phyloP scores from a whole-genome alignment of 176 grass and related monocot species.

The Themeda triandra region DNA sequence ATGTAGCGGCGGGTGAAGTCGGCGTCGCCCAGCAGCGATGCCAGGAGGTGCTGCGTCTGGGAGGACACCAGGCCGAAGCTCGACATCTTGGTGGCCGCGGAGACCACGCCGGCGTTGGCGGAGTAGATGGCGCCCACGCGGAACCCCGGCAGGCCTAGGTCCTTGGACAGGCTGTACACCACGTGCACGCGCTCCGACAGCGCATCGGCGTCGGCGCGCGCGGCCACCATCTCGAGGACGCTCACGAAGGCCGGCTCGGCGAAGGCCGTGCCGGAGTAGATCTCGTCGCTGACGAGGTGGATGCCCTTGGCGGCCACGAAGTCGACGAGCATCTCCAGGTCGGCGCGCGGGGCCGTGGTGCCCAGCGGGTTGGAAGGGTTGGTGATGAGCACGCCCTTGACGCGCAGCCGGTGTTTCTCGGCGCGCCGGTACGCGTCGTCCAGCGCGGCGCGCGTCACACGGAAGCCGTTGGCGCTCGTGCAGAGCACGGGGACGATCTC shows the following conservation, averaged over 20 bases:
- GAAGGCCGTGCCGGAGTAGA: conserved; percentile 86
- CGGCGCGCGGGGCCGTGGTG: conserved; percentile 43
- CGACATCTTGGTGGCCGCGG: conserved; percentile 95
- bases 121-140: conserved; percentile 93
- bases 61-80: conserved; percentile 94
- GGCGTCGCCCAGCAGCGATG: conserved; percentile 52
- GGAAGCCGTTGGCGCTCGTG: conserved; percentile 59
- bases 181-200: conserved; percentile 56
- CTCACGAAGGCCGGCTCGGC: conserved; percentile 61
- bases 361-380: conserved; percentile 97
- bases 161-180: conserved; percentile 93
- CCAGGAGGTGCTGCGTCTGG: conserved; percentile 86
- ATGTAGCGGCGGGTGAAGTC: conserved; percentile 58
- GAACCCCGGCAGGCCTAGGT: conserved; percentile 90
- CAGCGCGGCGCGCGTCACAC: conserved; percentile 61
- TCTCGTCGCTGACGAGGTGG: conserved; percentile 93
- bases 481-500: conserved; percentile 91
- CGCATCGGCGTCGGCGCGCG: not conserved
- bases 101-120: conserved; percentile 54
- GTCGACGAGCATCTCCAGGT: conserved; percentile 56
- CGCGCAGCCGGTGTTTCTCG: conserved; percentile 49
- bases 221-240: conserved; percentile 58
- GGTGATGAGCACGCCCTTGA: conserved; percentile 86
- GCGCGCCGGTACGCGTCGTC: conserved; percentile 68
- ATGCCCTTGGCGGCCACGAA: conserved; percentile 68